Evolutionary conservation across 2,329 filamentous ascomycete species (phyloP), one percentile per base, ranked within the genome.

Genomic region (Diaporthe ampelina): DNA sequence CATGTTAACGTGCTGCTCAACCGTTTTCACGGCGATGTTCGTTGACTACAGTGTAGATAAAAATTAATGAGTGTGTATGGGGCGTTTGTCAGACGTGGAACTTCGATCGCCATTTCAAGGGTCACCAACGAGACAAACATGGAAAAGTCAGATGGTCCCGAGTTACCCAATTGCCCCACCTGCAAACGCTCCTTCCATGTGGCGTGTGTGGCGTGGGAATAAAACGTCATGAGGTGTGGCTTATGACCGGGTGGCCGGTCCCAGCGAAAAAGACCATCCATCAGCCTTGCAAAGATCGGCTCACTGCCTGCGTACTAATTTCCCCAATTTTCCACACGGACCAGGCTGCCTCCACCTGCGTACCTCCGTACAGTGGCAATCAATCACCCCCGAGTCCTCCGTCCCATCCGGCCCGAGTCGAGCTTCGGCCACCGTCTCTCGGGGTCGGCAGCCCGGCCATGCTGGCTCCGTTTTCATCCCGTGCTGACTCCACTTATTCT

Each of bases 151-250:
- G 58, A 63, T 21, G 13, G 37, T 24, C 15, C 17, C 13, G 59
- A 32, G 35, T 9, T n/a, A 13, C 8, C 40, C 4, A 43, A 19
- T 43, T 43, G 17, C 40, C 40, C 59, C 26, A 26, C 19, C 29
- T 37, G 29, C 43, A 17, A 37, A 9, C 4, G 43, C n/a, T 40
- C 26, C 26, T 21, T 9, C 32, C 2, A 40, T 54, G 63, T 68
- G 63, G 63, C 63, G 63, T 48, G 45, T 48, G 45, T 48, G 45
- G 45, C 21, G 45, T 29, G 58, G 48, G 24, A 40, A 54, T n/a
- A 37, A 52, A 54, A 68, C 63, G 63, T 68, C 63, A 68, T 54
- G n/a, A 8, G 37, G 32, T 68, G 63, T 68, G 63, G 63, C 63
- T 68, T 21, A 50, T 35, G 48, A 40, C 48, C 63, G 8, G 21